Evolutionary conservation across 148 eudicot genomes (phyloP), one percentile per base, ranked within the genome.

Genomic region (Cornus kousa): DNA sequence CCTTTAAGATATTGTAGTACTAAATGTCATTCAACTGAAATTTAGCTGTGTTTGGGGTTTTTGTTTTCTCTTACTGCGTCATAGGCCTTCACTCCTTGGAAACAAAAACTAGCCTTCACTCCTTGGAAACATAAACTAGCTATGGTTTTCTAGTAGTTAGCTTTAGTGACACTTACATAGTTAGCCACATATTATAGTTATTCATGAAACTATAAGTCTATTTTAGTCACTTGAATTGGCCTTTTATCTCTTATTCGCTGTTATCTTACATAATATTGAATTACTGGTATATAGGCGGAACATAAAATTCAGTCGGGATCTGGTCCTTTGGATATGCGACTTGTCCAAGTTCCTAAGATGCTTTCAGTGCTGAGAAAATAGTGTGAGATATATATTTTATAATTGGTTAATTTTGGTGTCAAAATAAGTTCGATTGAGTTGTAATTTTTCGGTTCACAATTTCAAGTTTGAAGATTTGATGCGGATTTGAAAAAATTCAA

Each of bases 261-360:
- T 48, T 40, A 2, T 62, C 12, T 76, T 57, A 16, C 48, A 33
- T 74, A 67, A 20, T 40, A 0, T 35, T 68, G 14, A 17, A 12
- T 24, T 68, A 62, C 59, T 10, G n/a, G n/a, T 46, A 46, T 73
- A 80, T 89, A 97, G 99, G 90, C 77, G 70, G 92, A 89, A 66
- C 99, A 97, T 75, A 97, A 97, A 81, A 97, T 97, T 82, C 99
- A 97, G 84, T 97, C 99, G 67, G 91, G 89, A 50, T 89, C 97
- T 67, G 99, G 98, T 78, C 95, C 99, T 83, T 77, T 97, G 77
- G 94, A 94, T 87, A 91, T 97, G 95, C 87, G 87, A 31, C 95
- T 97, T 78, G 99, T 84, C 83, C 98, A 97, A 88, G 99, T 90
- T 39, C 99, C 99, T 11, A 97, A 97, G 90, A 97, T 97, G 99